phyloP scores from a whole-genome alignment of 2,329 filamentous ascomycete species.

The Hypoxylon sp. region DNA sequence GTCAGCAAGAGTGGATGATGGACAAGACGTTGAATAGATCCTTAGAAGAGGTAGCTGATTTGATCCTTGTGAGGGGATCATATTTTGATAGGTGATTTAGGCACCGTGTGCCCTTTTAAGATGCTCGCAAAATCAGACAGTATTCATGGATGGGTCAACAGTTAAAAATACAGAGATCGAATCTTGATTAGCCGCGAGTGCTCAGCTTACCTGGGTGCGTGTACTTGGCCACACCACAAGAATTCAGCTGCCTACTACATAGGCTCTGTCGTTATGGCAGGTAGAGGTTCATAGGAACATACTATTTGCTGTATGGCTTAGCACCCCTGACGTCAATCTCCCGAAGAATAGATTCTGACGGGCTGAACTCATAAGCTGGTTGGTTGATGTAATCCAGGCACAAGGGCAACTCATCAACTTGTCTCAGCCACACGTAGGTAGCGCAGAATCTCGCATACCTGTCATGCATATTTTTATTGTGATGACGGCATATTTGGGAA shows the following conservation, averaged over 20 bases:
- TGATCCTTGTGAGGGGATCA: not conserved
- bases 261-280: not conserved
- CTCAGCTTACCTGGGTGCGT: not conserved
- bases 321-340: conserved; percentile 36
- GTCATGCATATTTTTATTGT: not conserved
- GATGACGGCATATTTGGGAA: not conserved
- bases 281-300: not conserved
- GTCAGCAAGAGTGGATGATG: not conserved
- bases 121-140: not conserved
- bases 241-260: not conserved
- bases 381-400: conserved; percentile 20
- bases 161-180: no score
- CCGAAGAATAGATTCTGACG: conserved; percentile 13
- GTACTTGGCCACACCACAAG: not conserved
- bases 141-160: not conserved
- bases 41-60: not conserved
- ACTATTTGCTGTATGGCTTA: conserved; percentile 17
- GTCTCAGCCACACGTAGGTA: conserved; percentile 15
- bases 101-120: not conserved
- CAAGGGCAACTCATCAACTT: conserved; percentile 13
- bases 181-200: no score
- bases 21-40: not conserved
- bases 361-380: conserved; percentile 23
- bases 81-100: not conserved
- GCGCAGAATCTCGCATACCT: conserved; percentile 3